phyloP scores from a whole-genome alignment of 2,329 filamentous ascomycete genomes.

The Penicillium sp. region DNA sequence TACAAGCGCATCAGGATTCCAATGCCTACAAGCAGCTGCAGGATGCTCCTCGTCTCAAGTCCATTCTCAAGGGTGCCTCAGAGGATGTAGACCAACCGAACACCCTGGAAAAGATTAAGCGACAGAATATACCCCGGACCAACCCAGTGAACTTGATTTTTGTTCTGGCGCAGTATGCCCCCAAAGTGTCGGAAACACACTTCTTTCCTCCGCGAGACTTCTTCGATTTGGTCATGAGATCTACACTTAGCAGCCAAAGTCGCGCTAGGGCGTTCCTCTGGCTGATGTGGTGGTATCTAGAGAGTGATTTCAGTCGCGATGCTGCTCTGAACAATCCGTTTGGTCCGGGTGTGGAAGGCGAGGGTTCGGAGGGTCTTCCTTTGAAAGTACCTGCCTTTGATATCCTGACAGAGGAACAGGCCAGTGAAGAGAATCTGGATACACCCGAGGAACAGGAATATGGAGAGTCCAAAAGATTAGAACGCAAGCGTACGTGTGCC shows the following conservation, averaged over 20 bases:
- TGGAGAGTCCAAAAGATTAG: slow-evolving; percentile 50
- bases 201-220: slow-evolving; percentile 85
- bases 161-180: slow-evolving; percentile 83
- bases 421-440: slow-evolving; percentile 53
- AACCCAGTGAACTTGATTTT: slow-evolving; percentile 98
- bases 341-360: slow-evolving; percentile 55
- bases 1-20: slow-evolving; percentile 91
- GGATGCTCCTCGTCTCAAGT: slow-evolving; percentile 92
- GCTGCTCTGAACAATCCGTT: slow-evolving; percentile 90
- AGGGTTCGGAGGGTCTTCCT: slow-evolving; percentile 45
- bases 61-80: slow-evolving; percentile 92
- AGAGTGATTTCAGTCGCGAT: slow-evolving; percentile 89
- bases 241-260: slow-evolving; percentile 75
- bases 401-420: slow-evolving; percentile 50
- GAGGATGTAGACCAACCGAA: slow-evolving; percentile 86
- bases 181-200: slow-evolving; percentile 89
- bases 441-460: slow-evolving; percentile 50
- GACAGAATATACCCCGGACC: slow-evolving; percentile 68
- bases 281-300: slow-evolving; percentile 99
- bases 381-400: slow-evolving; percentile 51
- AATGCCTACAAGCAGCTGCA: slow-evolving; percentile 98
- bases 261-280: slow-evolving; percentile 88
- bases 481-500: slow-evolving; percentile 45
- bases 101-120: slow-evolving; percentile 79
- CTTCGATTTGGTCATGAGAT: slow-evolving; percentile 94